Conservation (phyloP, 352 stramenopile species). For the Globisporangium canariense region DNA sequence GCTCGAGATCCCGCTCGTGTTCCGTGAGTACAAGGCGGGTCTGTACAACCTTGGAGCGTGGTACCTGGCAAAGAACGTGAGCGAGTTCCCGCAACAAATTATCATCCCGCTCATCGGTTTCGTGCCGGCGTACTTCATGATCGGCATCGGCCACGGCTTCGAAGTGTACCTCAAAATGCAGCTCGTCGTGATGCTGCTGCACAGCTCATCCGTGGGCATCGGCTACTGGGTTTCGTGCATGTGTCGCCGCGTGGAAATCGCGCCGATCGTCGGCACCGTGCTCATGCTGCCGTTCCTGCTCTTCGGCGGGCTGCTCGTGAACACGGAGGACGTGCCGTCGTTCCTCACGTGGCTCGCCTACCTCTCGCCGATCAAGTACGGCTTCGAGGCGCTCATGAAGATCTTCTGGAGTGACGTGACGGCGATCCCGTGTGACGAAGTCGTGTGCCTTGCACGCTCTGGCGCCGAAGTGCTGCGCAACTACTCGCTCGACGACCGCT, state of each 20-base stretch:
- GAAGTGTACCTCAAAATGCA: slow-evolving; percentile 33
- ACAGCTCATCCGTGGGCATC: slow-evolving; percentile 31
- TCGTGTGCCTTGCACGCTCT: not conserved
- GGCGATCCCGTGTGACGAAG: slow-evolving; percentile 28
- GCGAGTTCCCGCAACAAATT: slow-evolving; percentile 44
- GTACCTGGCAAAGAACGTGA: slow-evolving; percentile 54
- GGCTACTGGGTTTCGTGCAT: slow-evolving; percentile 43
- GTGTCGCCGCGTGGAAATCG: slow-evolving; percentile 27
- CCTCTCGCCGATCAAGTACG: slow-evolving; percentile 45
- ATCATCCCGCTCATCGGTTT: slow-evolving; percentile 41
- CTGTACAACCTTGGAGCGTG: slow-evolving; percentile 36
- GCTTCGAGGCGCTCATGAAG: slow-evolving; percentile 46
- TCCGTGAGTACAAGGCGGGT: slow-evolving; percentile 35
- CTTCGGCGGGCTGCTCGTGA: slow-evolving; percentile 45
- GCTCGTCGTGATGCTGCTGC: slow-evolving; percentile 35
- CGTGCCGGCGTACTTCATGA: slow-evolving; percentile 33
- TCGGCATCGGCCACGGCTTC: slow-evolving; percentile 36
- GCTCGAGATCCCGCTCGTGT: slow-evolving; percentile 38
- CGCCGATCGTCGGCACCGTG: slow-evolving; percentile 31
- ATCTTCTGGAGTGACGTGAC: slow-evolving; percentile 39
- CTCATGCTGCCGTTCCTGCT: slow-evolving; percentile 41
- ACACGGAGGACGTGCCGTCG: slow-evolving; percentile 24
- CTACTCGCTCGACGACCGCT: slow-evolving; percentile 26
- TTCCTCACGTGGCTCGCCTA: slow-evolving; percentile 35
- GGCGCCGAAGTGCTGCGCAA: slow-evolving; percentile 6